A percentile compares a stretch with the other conserved stretches of the same genome.
phyloP scores from a whole-genome alignment of 768 basidiomycete genomes.

The Strobilomyces confusus region DNA sequence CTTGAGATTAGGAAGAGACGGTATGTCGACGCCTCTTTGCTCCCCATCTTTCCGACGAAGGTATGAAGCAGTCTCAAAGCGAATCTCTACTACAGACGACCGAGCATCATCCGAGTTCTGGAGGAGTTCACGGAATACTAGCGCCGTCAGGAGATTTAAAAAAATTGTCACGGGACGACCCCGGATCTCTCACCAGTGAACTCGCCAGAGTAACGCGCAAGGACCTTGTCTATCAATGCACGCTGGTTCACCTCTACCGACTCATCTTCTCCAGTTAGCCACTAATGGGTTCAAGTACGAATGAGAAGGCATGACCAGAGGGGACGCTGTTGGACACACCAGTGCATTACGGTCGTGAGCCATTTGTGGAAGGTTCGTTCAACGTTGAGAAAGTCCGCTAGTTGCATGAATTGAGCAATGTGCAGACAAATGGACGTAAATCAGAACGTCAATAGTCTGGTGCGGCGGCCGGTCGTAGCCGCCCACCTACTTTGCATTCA shows the following conservation, averaged over 20 bases:
- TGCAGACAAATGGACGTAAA: neutral
- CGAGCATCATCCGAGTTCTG: slow-evolving; percentile 77
- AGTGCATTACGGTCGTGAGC: slow-evolving; percentile 29
- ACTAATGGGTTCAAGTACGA: slow-evolving; percentile 20
- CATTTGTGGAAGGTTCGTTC: slow-evolving; percentile 16
- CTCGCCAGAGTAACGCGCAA: slow-evolving; percentile 92
- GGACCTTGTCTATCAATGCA: slow-evolving; percentile 89
- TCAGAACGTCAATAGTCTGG: too few relatives aligned
- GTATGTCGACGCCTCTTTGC: slow-evolving; percentile 4
- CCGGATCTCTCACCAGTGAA: slow-evolving; percentile 55
- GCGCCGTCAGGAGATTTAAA: too few relatives aligned
- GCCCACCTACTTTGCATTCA: too few relatives aligned
- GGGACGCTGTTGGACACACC: slow-evolving; percentile 13
- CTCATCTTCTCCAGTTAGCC: slow-evolving; percentile 52
- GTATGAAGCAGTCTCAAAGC: slow-evolving; percentile 63
- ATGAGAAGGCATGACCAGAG: neutral
- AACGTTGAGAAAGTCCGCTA: neutral
- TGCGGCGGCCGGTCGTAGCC: too few relatives aligned
- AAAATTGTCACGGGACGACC: neutral
- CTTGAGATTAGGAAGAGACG: slow-evolving; percentile 59
- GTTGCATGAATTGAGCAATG: neutral
- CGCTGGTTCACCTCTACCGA: slow-evolving; percentile 87
- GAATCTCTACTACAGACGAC: slow-evolving; percentile 69
- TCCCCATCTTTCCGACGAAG: slow-evolving; percentile 28
- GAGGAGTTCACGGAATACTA: slow-evolving; percentile 47